Conservation (phyloP, 345 rosid genomes). For the Balakata baccata region DNA sequence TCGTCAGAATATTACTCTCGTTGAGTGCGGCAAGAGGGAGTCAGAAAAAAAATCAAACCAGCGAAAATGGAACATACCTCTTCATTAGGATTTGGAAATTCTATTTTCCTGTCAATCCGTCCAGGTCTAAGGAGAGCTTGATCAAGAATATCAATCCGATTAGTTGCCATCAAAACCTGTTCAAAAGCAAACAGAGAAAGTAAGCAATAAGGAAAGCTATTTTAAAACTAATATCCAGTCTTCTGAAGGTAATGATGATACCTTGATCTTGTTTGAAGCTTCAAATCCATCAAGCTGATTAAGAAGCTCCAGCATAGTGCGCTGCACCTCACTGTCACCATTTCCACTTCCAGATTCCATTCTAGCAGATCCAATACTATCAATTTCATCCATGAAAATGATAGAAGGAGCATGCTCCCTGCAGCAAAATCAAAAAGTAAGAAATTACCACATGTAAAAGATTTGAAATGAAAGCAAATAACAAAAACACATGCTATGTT, state of each 20-base stretch:
- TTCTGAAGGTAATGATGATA: conserved; percentile 15
- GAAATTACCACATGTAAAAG: conserved; percentile 1
- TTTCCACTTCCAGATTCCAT: conserved; percentile 99
- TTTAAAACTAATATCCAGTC: background rate
- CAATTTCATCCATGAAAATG: conserved; percentile 98
- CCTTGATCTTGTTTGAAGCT: conserved; percentile 99
- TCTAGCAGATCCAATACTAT: conserved; percentile 97
- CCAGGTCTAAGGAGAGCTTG: conserved; percentile 99
- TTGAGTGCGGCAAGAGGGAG: background rate
- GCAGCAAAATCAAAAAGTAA: conserved; percentile 8
- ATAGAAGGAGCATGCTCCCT: conserved; percentile 99
- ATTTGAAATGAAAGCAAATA: conserved; percentile 6
- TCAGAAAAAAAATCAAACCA: background rate
- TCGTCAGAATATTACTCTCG: conserved; percentile 1
- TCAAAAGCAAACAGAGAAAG: conserved; percentile 4
- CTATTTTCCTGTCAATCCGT: conserved; percentile 94
- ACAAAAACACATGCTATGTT: background rate
- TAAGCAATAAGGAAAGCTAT: background rate
- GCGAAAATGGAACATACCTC: conserved; percentile 44
- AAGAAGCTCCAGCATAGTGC: conserved; percentile 99
- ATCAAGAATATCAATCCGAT: conserved; percentile 92
- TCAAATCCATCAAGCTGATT: conserved; percentile 98
- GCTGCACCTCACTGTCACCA: conserved; percentile 96
- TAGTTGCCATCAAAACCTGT: conserved; percentile 98
- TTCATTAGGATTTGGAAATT: conserved; percentile 96